These are phyloP conservation scores for Ophiognomonia clavigignenti-juglandacearum DNA, from an alignment of 2,329 filamentous ascomycete genomes.

Conservation along the genomic window DNA sequence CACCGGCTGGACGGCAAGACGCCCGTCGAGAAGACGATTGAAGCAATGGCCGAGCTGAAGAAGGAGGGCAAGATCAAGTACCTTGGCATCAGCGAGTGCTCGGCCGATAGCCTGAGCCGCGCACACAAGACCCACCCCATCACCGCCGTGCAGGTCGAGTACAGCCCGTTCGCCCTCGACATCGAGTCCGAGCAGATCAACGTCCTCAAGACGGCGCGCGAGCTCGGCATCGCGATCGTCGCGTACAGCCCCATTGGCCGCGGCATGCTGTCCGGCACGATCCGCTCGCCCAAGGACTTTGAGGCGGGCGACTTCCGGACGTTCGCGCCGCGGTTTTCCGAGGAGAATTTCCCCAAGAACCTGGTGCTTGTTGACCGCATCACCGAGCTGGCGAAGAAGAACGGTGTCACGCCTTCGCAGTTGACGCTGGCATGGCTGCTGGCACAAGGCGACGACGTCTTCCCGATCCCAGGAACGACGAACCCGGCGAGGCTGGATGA, in stretches of 20 bases:
- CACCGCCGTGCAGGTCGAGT: slow-evolving; percentile 41
- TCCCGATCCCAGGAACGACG: slow-evolving; percentile 50
- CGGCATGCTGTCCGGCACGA: slow-evolving; percentile 47
- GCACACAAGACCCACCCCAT: slow-evolving; percentile 46
- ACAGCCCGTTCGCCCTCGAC: slow-evolving; percentile 47
- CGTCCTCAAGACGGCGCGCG: slow-evolving; percentile 47
- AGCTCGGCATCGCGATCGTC: slow-evolving; percentile 51
- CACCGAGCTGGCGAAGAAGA: slow-evolving; percentile 42
- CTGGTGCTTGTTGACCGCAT: slow-evolving; percentile 47
- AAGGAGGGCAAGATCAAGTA: slow-evolving; percentile 50
- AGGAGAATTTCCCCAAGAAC: slow-evolving; percentile 51
- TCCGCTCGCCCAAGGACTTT: slow-evolving; percentile 37
- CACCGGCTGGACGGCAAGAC: too few relatives aligned
- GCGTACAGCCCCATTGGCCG: slow-evolving; percentile 56
- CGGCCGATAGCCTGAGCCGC: slow-evolving; percentile 43
- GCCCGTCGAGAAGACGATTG: too few relatives aligned
- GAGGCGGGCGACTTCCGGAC: slow-evolving; percentile 45
- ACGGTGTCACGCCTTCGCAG: slow-evolving; percentile 50
- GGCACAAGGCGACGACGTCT: slow-evolving; percentile 47
- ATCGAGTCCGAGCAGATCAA: slow-evolving; percentile 47
- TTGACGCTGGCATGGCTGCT: slow-evolving; percentile 59
- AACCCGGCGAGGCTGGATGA: slow-evolving; percentile 40
- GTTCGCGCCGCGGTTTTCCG: slow-evolving; percentile 38
- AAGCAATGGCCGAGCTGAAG: too few relatives aligned
- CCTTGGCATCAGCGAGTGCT: slow-evolving; percentile 50